Evolutionary conservation across 257 asterid species (phyloP).

Genomic region (Solanum bulbocastanum): DNA sequence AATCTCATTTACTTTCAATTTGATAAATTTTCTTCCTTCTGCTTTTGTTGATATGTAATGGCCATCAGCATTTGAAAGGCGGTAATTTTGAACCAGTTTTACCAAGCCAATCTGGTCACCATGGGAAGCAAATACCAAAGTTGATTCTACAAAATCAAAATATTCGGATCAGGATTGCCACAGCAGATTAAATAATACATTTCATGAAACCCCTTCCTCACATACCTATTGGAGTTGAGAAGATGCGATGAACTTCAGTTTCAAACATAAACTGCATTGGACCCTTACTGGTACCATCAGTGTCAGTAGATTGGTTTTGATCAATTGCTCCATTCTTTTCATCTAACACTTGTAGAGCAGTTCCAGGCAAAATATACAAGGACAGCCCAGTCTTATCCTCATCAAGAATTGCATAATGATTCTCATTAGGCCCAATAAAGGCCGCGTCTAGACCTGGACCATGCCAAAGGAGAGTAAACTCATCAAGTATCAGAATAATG

Average conservation of each 20-base stretch:
- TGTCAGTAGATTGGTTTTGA: constrained; percentile 42
- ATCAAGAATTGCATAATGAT: constrained; percentile 83
- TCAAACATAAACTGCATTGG: constrained; percentile 88
- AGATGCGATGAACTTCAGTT: constrained; percentile 85
- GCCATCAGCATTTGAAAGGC: constrained; percentile 75
- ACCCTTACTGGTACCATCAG: constrained; percentile 69
- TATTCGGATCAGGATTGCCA: constrained; percentile 18
- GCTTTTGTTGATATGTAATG: constrained; percentile 85
- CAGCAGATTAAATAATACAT: constrained; percentile 7
- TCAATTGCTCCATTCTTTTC: constrained; percentile 38
- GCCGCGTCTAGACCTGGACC: constrained; percentile 89
- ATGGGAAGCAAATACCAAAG: constrained; percentile 76
- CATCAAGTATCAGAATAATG: not conserved
- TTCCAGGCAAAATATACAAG: constrained; percentile 71
- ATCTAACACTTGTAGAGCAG: constrained; percentile 44
- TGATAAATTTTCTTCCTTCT: constrained; percentile 82
- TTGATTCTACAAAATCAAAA: constrained; percentile 62
- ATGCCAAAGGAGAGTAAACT: constrained; percentile 7
- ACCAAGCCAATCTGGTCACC: constrained; percentile 94
- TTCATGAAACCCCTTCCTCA: constrained; percentile 6
- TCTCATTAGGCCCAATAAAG: constrained; percentile 78
- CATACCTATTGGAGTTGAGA: constrained; percentile 92
- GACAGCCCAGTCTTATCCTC: constrained; percentile 90
- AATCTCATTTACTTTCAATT: constrained; percentile 72
- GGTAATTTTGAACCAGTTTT: constrained; percentile 78